Percentiles rank a stretch among this genome's conserved stretches.
Evolutionary conservation across 805 yeast species (phyloP).

Genomic region (Saccharomycopsis amapae): DNA sequence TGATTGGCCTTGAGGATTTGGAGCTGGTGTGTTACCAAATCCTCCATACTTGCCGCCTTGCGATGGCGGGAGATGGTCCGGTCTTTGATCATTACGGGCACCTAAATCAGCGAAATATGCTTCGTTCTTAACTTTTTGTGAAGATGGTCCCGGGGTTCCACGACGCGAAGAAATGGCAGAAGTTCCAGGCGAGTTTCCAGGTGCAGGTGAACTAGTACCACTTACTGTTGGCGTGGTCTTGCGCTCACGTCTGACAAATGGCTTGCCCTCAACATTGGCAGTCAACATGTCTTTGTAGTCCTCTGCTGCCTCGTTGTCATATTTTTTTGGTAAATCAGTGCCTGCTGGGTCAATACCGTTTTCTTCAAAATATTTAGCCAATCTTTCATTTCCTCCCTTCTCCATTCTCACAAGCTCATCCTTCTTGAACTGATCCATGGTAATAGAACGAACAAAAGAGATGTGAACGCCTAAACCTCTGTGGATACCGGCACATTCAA

Average conservation of each 20-base stretch:
- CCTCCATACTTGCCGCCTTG: constrained; percentile 93
- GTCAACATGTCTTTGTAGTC: constrained; percentile 78
- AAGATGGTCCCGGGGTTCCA: constrained; percentile 22
- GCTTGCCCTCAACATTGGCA: constrained; percentile 65
- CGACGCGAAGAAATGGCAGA: constrained; percentile 23
- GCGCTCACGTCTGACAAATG: constrained; percentile 62
- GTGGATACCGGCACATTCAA: constrained; percentile 97
- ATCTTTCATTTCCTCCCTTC: constrained; percentile 81
- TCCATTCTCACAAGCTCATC: constrained; percentile 91
- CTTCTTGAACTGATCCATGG: constrained; percentile 97
- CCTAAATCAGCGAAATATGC: constrained; percentile 78
- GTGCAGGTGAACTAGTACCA: neutral
- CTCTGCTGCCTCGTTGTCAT: constrained; percentile 86
- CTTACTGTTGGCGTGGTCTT: neutral
- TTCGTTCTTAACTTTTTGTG: constrained; percentile 58
- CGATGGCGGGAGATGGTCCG: constrained; percentile 79
- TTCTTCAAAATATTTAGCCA: constrained; percentile 56
- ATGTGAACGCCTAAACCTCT: constrained; percentile 95
- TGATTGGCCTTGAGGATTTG: constrained; percentile 33
- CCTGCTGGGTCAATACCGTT: constrained; percentile 54
- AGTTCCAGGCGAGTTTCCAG: neutral
- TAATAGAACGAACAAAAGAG: constrained; percentile 91
- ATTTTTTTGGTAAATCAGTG: constrained; percentile 37
- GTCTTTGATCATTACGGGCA: constrained; percentile 58
- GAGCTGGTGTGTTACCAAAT: constrained; percentile 75